Conservation (phyloP, 768 basidiomycete species). For the Holtermanniella nyarrowii region DNA sequence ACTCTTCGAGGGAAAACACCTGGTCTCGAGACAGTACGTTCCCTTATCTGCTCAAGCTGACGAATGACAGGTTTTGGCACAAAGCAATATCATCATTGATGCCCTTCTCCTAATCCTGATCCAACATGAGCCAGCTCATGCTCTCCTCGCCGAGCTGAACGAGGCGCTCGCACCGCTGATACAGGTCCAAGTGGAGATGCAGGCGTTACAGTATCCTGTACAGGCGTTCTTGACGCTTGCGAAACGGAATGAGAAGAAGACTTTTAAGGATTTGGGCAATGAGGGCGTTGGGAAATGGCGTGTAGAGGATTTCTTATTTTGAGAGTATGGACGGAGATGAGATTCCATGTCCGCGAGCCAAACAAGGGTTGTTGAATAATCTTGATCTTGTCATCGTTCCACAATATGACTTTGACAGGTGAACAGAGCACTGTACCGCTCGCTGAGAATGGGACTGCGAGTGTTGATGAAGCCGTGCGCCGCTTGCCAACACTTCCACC, state of each 20-base stretch:
- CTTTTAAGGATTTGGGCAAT: slow-evolving; percentile 7
- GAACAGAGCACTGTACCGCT: too few relatives aligned
- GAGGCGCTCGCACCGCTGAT: slow-evolving; percentile 18
- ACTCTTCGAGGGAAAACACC: neutral
- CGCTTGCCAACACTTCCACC: too few relatives aligned
- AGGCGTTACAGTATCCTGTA: slow-evolving; percentile 23
- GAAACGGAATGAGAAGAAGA: slow-evolving; percentile 16
- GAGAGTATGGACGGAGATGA: too few relatives aligned
- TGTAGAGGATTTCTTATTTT: slow-evolving; percentile 25
- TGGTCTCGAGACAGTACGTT: neutral
- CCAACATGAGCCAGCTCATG: slow-evolving; percentile 22
- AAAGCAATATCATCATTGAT: slow-evolving; percentile 29
- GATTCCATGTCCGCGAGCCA: too few relatives aligned
- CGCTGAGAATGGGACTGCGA: too few relatives aligned
- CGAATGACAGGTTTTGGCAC: slow-evolving; percentile 16
- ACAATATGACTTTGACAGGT: too few relatives aligned
- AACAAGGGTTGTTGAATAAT: too few relatives aligned
- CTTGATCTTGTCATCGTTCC: too few relatives aligned
- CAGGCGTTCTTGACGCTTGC: slow-evolving; percentile 31
- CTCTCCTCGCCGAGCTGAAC: slow-evolving; percentile 20
- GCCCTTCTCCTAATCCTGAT: slow-evolving; percentile 33
- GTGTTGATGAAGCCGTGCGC: too few relatives aligned
- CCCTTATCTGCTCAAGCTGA: neutral
- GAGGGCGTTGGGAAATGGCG: slow-evolving; percentile 21
- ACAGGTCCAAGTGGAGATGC: slow-evolving; percentile 23